A percentile compares a stretch with the other conserved stretches of the same genome.
phyloP scores from a whole-genome alignment of 768 basidiomycete genomes.

The Xerocomellus dryophilus region DNA sequence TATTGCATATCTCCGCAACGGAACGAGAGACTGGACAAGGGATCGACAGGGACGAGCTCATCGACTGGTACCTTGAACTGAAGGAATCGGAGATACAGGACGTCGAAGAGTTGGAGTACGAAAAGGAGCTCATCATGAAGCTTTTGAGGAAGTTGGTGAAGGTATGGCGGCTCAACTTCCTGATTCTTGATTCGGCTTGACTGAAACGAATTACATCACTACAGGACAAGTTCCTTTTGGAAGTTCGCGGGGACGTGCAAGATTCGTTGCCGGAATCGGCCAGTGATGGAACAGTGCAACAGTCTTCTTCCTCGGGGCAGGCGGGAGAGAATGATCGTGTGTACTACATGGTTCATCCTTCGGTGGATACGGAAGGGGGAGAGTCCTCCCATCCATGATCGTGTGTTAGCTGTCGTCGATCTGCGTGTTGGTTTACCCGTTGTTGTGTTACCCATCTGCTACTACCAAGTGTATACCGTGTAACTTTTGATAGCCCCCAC shows the following conservation, averaged over 20 bases:
- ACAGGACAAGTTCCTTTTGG: conserved; percentile 83
- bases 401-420: conserved; percentile 3
- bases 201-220: neutral
- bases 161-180: conserved; percentile 41
- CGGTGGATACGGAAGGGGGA: conserved; percentile 66
- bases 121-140: conserved; percentile 87
- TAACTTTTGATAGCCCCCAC: neutral
- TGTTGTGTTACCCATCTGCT: neutral
- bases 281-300: conserved; percentile 50
- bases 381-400: conserved; percentile 35
- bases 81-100: conserved; percentile 81
- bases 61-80: conserved; percentile 94
- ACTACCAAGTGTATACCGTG: neutral
- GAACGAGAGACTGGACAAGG: conserved; percentile 77
- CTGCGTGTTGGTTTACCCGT: conserved; percentile 9
- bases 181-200: neutral
- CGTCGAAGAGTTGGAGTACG: conserved; percentile 84
- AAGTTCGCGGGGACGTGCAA: conserved; percentile 79
- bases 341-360: conserved; percentile 89
- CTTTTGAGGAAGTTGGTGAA: conserved; percentile 87
- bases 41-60: conserved; percentile 84
- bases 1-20: conserved; percentile 72
- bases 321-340: conserved; percentile 63
- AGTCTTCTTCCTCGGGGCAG: conserved; percentile 48
- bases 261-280: conserved; percentile 66